Evolutionary conservation across 495 filamentous ascomycete species (phyloP).

Genomic region (Ramalina peruviana): DNA sequence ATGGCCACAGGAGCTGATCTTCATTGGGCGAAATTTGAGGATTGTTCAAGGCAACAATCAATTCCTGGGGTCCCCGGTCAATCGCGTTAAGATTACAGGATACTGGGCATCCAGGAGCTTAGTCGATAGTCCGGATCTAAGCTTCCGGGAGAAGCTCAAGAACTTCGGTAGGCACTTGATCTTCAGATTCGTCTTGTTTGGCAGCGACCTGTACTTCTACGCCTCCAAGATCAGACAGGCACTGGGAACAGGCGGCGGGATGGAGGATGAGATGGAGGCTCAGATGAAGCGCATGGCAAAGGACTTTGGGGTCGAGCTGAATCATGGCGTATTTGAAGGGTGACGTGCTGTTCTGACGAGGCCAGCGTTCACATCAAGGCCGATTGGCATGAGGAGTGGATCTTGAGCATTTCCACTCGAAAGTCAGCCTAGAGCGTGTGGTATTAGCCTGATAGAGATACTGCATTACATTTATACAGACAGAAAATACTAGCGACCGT

Average conservation of each 20-base stretch:
- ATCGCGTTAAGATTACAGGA: slow-evolving; percentile 88
- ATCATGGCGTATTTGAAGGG: slow-evolving; percentile 80
- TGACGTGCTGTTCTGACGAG: slow-evolving; percentile 19
- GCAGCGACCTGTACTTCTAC: slow-evolving; percentile 72
- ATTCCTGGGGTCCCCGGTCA: slow-evolving; percentile 84
- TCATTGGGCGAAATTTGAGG: slow-evolving; percentile 87
- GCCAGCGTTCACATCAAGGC: too few relatives aligned
- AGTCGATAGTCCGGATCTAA: slow-evolving; percentile 51
- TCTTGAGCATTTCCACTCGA: too few relatives aligned
- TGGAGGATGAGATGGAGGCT: slow-evolving; percentile 88
- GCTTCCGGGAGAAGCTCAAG: slow-evolving; percentile 37
- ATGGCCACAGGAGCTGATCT: slow-evolving; percentile 87
- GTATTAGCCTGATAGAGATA: too few relatives aligned
- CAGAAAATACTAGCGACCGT: too few relatives aligned
- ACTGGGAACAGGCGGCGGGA: slow-evolving; percentile 60
- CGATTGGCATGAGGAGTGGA: too few relatives aligned
- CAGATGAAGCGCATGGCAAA: slow-evolving; percentile 76
- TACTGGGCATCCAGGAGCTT: slow-evolving; percentile 73
- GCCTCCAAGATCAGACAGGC: slow-evolving; percentile 62
- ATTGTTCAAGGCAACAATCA: slow-evolving; percentile 80
- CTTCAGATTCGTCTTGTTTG: slow-evolving; percentile 64
- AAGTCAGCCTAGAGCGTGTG: too few relatives aligned
- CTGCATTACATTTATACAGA: too few relatives aligned
- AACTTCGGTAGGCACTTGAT: slow-evolving; percentile 57
- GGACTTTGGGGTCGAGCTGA: slow-evolving; percentile 81